Evolutionary conservation across 257 asterid genomes (phyloP).

Genomic region (Fraxinus excelsior): DNA sequence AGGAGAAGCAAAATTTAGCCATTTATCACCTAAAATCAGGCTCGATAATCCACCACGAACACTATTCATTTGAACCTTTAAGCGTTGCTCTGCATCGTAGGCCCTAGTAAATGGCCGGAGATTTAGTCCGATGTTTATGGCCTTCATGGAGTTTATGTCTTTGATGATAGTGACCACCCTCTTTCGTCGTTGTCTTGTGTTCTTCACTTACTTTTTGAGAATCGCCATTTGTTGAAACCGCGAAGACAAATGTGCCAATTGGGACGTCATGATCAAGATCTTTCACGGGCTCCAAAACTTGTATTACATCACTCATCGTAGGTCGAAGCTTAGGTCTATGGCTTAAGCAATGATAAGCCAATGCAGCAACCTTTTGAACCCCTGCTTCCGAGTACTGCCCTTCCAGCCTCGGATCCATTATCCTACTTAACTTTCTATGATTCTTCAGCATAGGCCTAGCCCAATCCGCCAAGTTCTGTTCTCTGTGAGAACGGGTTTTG

Average conservation of each 20-base stretch:
- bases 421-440: background rate
- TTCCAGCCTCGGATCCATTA: slow-evolving; percentile 7
- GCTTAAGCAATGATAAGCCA: slow-evolving; percentile 8
- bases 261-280: background rate
- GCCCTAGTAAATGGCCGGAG: background rate
- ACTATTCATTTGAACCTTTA: too few species aligned
- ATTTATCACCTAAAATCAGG: background rate
- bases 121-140: background rate
- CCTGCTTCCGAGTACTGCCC: slow-evolving; percentile 6
- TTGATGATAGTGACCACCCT: background rate
- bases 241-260: background rate
- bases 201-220: background rate
- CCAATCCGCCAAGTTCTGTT: slow-evolving; percentile 1
- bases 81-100: too few species aligned
- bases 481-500: background rate
- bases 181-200: background rate
- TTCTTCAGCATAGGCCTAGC: slow-evolving; percentile 11
- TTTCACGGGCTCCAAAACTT: background rate
- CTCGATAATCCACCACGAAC: background rate
- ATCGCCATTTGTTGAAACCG: background rate
- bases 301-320: background rate
- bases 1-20: background rate
- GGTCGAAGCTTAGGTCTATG: slow-evolving; percentile 6
- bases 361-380: slow-evolving; percentile 1
- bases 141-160: slow-evolving; percentile 5